Conservation (phyloP, 148 eudicot genomes). For the Nyssa sinensis region DNA sequence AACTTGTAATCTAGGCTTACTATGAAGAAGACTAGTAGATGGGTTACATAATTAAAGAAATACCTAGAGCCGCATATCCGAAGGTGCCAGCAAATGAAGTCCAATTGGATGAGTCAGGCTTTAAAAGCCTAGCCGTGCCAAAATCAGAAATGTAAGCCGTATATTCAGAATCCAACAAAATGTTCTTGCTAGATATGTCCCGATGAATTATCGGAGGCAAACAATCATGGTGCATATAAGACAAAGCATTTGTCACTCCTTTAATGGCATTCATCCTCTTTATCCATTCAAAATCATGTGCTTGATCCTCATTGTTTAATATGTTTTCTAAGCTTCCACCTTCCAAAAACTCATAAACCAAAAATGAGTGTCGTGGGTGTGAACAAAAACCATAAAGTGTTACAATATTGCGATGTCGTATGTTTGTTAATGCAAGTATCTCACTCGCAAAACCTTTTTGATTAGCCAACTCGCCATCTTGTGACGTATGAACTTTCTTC, state of each 20-base stretch:
- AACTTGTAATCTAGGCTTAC: background rate
- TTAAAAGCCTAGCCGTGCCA: slow-evolving; percentile 27
- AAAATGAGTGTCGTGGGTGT: slow-evolving; percentile 8
- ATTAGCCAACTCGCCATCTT: slow-evolving; percentile 5
- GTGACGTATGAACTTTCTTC: slow-evolving; percentile 7
- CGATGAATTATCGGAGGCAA: slow-evolving; percentile 21
- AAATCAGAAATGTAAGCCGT: slow-evolving; percentile 29
- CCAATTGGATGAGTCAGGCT: slow-evolving; percentile 26
- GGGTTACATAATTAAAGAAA: too few species aligned
- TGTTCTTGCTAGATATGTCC: slow-evolving; percentile 28
- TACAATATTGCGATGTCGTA: slow-evolving; percentile 17
- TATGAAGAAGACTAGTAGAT: background rate
- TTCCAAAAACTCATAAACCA: slow-evolving; percentile 15
- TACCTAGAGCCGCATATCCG: slow-evolving; percentile 36
- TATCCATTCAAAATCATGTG: slow-evolving; percentile 8
- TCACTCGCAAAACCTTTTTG: slow-evolving; percentile 7
- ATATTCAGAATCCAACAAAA: slow-evolving; percentile 22
- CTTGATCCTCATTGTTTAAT: slow-evolving; percentile 2
- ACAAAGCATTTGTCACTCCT: slow-evolving; percentile 10
- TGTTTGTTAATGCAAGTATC: background rate
- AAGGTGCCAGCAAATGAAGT: slow-evolving; percentile 29
- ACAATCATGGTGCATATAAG: slow-evolving; percentile 25
- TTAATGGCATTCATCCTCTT: slow-evolving; percentile 8
- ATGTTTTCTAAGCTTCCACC: slow-evolving; percentile 9
- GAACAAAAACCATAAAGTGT: slow-evolving; percentile 21